Base-by-base conservation (phyloP, 1,284 basidiomycete species). In the Pseudozyma pruni region DNA sequence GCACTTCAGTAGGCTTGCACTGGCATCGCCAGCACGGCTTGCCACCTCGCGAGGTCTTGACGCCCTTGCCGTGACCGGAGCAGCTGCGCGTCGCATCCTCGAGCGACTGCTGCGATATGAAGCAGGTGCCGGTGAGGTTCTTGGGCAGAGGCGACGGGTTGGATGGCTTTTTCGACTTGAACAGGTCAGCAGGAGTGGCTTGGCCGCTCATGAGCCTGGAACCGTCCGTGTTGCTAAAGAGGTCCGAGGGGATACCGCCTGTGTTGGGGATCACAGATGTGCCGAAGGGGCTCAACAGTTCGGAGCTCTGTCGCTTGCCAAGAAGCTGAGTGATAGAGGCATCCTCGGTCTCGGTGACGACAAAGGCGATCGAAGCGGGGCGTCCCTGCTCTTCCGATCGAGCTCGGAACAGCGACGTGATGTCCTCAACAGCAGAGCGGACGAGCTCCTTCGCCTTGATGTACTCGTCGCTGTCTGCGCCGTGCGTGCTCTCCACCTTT, bases 1-100 rank as follows among this genome's bases (percentile, higher is more conserved):
- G 56, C 35, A 51, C 50, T 42, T 70, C 63, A 7, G 66, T 75
- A 1, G 59, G n/a, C 29, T 53, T 41, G 67, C 79, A 81, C 42
- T 68, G 46, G 67, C 79, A 81, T 7, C 74, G 57, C 41, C 60
- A 81, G 62, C 79, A 80, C 33, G 66, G 48, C 32, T 53, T 43
- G 13, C 76, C 79, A 14, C 78, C 79, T 46, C 57, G 57, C 23
- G 52, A 57, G 8, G 60, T 55, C 60, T 79, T 50, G n/a, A 59
- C 51, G 4, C 63, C 66, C 25, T 58, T 56, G n/a, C 79, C 79
- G 45, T 71, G 74, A 16, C 76, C 76, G 3, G 59, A 69, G 56
- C 79, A 81, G 11, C 54, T 45, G 54, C 53, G 54, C 11, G 74
- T 80, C 2, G 78, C 76, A 9, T 72, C 43, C 8, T 70, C 59